A percentile compares a stretch with the other conserved stretches of the same genome.
Evolutionary conservation across 2,329 filamentous ascomycete species (phyloP).

Genomic region (Cytospora schulzeri): DNA sequence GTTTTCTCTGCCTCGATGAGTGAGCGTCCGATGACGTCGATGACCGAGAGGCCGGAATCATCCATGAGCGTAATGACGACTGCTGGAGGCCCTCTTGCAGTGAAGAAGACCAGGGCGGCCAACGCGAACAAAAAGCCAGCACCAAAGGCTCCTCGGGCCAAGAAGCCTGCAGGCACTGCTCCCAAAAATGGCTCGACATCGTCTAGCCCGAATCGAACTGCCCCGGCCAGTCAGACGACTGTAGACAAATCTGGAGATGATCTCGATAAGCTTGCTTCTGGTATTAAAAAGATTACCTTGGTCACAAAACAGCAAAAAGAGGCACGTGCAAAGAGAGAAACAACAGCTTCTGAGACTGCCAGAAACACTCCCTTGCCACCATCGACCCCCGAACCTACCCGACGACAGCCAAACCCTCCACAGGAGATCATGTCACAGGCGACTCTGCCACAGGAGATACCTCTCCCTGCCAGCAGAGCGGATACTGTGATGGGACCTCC

Average conservation of each 20-base stretch:
- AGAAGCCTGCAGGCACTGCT: conserved; percentile 16
- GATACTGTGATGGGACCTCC: conserved; percentile 4
- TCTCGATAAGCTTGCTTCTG: conserved; percentile 57
- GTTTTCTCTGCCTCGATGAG: conserved; percentile 26
- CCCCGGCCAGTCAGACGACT: not conserved
- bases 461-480: not conserved
- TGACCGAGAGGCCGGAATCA: conserved; percentile 45
- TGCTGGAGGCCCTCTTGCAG: conserved; percentile 43
- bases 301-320: conserved; percentile 62
- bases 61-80: conserved; percentile 45
- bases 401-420: conserved; percentile 12
- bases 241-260: conserved; percentile 39
- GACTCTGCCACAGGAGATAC: conserved; percentile 2
- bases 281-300: conserved; percentile 64
- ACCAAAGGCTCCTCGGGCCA: conserved; percentile 25
- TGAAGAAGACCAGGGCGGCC: conserved; percentile 63
- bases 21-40: conserved; percentile 44
- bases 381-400: conserved; percentile 26
- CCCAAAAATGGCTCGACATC: conserved; percentile 19
- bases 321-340: conserved; percentile 43
- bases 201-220: conserved; percentile 9
- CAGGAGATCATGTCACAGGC: conserved; percentile 20
- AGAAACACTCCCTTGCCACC: not conserved
- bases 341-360: not conserved
- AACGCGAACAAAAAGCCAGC: conserved; percentile 48